Conservation (phyloP, 345 rosid species). For the Rhodamnia argentea region DNA sequence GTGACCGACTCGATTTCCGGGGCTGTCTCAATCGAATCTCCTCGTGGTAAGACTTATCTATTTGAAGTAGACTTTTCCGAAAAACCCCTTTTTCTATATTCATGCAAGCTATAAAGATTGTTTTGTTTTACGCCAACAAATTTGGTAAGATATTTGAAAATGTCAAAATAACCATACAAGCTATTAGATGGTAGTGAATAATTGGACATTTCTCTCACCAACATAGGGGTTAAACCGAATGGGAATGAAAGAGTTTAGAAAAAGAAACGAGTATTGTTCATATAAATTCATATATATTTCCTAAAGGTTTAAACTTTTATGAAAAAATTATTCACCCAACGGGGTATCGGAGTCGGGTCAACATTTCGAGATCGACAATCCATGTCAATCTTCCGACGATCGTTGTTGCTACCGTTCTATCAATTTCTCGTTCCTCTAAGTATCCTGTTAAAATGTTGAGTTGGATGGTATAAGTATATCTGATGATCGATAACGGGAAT, state of each 20-base stretch:
- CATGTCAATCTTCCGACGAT: background rate
- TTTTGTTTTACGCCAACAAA: background rate
- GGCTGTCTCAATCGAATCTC: background rate
- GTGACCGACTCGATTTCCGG: background rate
- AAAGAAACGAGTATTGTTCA: background rate
- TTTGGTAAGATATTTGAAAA: background rate
- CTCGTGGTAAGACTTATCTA: background rate
- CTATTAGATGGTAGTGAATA: background rate
- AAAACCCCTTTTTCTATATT: background rate
- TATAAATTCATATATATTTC: background rate
- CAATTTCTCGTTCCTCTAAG: background rate
- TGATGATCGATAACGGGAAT: accelerated
- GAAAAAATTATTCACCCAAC: background rate
- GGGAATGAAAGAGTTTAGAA: background rate
- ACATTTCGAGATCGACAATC: background rate
- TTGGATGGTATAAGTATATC: background rate
- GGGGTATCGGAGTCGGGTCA: background rate
- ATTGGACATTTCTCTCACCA: background rate
- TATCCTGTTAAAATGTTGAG: background rate
- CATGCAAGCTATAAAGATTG: background rate
- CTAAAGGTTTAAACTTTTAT: background rate
- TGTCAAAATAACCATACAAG: background rate
- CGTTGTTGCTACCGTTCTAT: background rate
- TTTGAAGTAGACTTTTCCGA: background rate
- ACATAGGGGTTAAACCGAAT: background rate